Percentiles rank a stretch among this genome's conserved stretches.
Evolutionary conservation across 495 filamentous ascomycete species (phyloP).

Genomic region (Trypethelium eluteriae): DNA sequence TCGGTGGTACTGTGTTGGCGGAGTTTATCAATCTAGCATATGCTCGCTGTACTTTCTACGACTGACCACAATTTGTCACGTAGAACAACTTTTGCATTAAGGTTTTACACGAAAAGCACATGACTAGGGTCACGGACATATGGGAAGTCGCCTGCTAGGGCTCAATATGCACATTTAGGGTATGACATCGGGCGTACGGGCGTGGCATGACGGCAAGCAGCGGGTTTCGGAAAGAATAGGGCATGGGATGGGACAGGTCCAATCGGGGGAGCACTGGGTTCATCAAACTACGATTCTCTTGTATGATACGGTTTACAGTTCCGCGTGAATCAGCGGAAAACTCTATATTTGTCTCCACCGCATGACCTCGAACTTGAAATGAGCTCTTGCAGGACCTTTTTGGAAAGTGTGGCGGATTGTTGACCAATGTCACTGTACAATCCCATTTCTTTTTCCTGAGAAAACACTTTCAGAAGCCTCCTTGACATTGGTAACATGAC

Average conservation of each 20-base stretch:
- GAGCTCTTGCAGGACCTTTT: not conserved
- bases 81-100: constrained; percentile 4
- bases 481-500: too few relatives aligned
- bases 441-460: too few relatives aligned
- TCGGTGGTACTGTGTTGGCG: not conserved
- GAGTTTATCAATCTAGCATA: not conserved
- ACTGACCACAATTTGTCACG: not conserved
- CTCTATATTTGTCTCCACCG: not conserved
- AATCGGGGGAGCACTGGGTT: not conserved
- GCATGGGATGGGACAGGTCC: not conserved
- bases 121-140: constrained; percentile 8
- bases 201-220: not conserved
- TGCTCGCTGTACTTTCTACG: not conserved
- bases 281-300: not conserved
- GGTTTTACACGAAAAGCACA: constrained; percentile 7
- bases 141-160: not conserved
- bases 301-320: constrained; percentile 6
- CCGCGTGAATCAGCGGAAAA: constrained; percentile 1
- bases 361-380: not conserved
- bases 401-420: not conserved
- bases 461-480: too few relatives aligned
- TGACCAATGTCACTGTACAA: too few relatives aligned
- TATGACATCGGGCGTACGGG: constrained; percentile 6
- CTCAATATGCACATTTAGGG: not conserved
- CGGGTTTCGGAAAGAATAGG: not conserved